These are phyloP conservation scores for Macadamia tetraphylla DNA, from an alignment of 164 flowering plant genomes.

Conservation along the genomic window DNA sequence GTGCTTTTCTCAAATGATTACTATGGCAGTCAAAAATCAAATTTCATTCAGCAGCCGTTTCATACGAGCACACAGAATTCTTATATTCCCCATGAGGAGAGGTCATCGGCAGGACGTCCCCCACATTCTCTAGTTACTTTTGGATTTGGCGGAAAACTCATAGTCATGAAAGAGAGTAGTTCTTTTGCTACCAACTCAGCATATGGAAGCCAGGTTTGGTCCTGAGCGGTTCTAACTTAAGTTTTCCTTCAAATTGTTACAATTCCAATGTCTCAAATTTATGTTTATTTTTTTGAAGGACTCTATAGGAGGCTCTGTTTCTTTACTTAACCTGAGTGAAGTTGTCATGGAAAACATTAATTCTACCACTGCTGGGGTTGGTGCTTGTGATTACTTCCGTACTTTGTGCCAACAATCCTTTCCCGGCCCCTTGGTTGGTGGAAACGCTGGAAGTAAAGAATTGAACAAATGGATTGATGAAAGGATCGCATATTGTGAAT, in stretches of 20 bases:
- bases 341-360: slow-evolving; percentile 37
- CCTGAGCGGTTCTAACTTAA: no score
- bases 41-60: slow-evolving; percentile 32
- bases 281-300: slow-evolving; percentile 43
- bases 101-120: slow-evolving; percentile 91
- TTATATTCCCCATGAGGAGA: slow-evolving; percentile 37
- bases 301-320: slow-evolving; percentile 45
- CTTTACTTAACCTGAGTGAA: slow-evolving; percentile 72
- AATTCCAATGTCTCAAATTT: neutral
- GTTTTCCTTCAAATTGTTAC: neutral
- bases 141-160: slow-evolving; percentile 98
- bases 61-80: slow-evolving; percentile 36
- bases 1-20: slow-evolving; percentile 30
- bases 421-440: slow-evolving; percentile 96
- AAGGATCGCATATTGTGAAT: slow-evolving; percentile 60
- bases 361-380: slow-evolving; percentile 25
- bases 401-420: slow-evolving; percentile 67
- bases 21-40: slow-evolving; percentile 37
- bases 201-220: slow-evolving; percentile 44
- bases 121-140: slow-evolving; percentile 89
- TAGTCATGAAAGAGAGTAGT: slow-evolving; percentile 60
- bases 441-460: slow-evolving; percentile 77
- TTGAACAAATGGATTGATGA: slow-evolving; percentile 93
- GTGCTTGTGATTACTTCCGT: slow-evolving; percentile 47
- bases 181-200: slow-evolving; percentile 26